phyloP scores from a whole-genome alignment of 1,139 yeast genomes.

The Diutina ranongensis region DNA sequence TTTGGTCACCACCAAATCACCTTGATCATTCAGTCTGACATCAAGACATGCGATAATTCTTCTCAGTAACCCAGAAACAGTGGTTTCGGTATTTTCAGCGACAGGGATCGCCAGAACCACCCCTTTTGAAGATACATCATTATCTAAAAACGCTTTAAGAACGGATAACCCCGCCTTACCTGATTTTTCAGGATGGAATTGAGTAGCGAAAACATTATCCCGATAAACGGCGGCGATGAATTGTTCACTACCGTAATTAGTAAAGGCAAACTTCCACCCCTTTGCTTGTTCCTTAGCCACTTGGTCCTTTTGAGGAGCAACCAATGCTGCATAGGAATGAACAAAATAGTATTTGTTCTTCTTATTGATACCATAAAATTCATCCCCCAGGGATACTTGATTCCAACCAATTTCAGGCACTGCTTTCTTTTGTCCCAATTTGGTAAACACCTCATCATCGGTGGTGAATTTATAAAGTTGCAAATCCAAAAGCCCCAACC shows the following conservation, averaged over 20 bases:
- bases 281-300: slow-evolving; percentile 21
- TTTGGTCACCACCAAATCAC: slow-evolving; percentile 92
- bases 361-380: slow-evolving; percentile 54
- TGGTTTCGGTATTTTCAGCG: slow-evolving; percentile 24
- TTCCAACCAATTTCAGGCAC: slow-evolving; percentile 99
- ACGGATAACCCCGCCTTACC: slow-evolving; percentile 81
- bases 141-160: slow-evolving; percentile 58
- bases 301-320: slow-evolving; percentile 16
- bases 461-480: slow-evolving; percentile 48
- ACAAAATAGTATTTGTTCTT: slow-evolving; percentile 78
- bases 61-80: slow-evolving; percentile 66
- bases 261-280: slow-evolving; percentile 74
- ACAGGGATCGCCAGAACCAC: slow-evolving; percentile 9
- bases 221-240: slow-evolving; percentile 77
- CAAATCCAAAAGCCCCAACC: slow-evolving; percentile 42
- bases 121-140: slow-evolving; percentile 14
- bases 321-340: slow-evolving; percentile 79
- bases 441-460: slow-evolving; percentile 20
- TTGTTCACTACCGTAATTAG: slow-evolving; percentile 66
- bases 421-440: slow-evolving; percentile 35
- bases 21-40: slow-evolving; percentile 88
- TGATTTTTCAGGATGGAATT: slow-evolving; percentile 95
- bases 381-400: slow-evolving; percentile 18
- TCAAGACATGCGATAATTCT: slow-evolving; percentile 93
- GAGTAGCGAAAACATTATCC: slow-evolving; percentile 83